Percentiles rank a stretch among this genome's conserved stretches.
Evolutionary conservation across 768 basidiomycete species (phyloP).

Genomic region (Tulasnella sp.): DNA sequence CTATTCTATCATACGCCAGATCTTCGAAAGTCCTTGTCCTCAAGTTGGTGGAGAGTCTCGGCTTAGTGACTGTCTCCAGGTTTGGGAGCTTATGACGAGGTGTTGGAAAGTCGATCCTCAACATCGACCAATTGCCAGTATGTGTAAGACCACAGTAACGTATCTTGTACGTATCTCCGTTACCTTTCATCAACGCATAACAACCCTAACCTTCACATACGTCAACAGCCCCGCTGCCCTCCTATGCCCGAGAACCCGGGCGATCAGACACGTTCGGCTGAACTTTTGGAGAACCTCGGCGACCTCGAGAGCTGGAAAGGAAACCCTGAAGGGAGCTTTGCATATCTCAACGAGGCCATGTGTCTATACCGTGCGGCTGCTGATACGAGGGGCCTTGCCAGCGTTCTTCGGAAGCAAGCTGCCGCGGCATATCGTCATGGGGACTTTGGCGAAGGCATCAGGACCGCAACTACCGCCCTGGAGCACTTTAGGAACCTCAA

Average conservation of each 20-base stretch:
- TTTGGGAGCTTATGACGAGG: background rate
- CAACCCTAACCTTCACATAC: background rate
- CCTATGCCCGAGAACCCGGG: background rate
- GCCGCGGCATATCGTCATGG: background rate
- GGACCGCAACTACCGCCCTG: background rate
- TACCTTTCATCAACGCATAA: background rate
- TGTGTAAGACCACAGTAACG: background rate
- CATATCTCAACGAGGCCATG: background rate
- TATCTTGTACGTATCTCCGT: background rate
- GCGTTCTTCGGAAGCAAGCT: background rate
- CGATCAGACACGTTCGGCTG: background rate
- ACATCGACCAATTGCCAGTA: background rate
- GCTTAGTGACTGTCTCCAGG: background rate
- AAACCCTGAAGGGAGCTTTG: background rate
- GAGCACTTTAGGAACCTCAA: background rate
- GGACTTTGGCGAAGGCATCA: background rate
- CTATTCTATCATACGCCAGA: background rate
- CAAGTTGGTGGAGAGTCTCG: background rate
- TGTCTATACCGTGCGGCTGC: background rate
- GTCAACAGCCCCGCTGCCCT: background rate
- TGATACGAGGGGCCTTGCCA: background rate
- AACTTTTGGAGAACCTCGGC: background rate
- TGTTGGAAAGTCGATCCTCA: background rate
- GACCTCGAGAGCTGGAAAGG: background rate
- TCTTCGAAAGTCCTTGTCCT: background rate